Evolutionary conservation across 2,329 filamentous ascomycete genomes (phyloP).

Genomic region (Orbilia quercus): DNA sequence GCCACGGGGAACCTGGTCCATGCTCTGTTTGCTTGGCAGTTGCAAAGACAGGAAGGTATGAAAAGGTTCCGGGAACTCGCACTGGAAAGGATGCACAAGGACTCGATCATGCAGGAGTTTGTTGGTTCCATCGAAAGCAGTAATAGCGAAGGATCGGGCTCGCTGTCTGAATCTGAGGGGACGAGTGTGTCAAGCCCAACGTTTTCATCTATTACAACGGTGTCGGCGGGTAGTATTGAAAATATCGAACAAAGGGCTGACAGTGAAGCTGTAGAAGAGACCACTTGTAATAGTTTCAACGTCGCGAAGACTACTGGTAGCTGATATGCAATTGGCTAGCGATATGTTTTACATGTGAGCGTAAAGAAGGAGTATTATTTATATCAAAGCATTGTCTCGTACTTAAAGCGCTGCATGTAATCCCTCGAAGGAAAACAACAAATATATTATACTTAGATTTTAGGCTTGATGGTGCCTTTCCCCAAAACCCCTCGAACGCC

Average conservation of each 20-base stretch:
- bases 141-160: slow-evolving; percentile 13
- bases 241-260: neutral
- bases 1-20: slow-evolving; percentile 30
- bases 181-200: slow-evolving; percentile 15
- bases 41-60: slow-evolving; percentile 19
- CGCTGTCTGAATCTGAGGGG: slow-evolving; percentile 30
- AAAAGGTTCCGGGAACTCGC: slow-evolving; percentile 19
- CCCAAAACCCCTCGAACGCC: neutral
- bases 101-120: slow-evolving; percentile 31
- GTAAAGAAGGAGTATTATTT: no score
- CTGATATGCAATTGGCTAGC: no score
- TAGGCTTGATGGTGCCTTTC: no score
- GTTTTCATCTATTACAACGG: neutral
- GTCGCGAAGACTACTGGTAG: neutral
- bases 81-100: slow-evolving; percentile 29
- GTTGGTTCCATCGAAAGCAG: neutral
- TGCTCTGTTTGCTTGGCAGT: slow-evolving; percentile 29
- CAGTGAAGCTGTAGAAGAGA: neutral
- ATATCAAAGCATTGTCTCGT: no score
- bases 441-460: no score
- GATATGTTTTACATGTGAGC: no score
- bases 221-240: neutral
- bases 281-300: neutral
- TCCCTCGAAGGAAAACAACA: no score
- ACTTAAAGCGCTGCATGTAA: no score